Conservation (phyloP, 805 yeast genomes). For the Starmerella asiatica region DNA sequence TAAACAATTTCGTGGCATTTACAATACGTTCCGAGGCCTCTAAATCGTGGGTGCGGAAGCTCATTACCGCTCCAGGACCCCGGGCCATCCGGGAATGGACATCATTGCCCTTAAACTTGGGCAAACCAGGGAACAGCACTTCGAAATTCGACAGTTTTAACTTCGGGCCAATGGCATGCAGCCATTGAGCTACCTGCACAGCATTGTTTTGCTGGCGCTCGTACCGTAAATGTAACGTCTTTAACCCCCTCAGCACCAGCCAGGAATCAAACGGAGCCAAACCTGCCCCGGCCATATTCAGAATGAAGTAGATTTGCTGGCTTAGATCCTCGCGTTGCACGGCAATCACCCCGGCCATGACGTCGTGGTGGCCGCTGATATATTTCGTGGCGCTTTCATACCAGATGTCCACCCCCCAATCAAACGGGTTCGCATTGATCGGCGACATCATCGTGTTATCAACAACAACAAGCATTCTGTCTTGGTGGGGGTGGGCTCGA, state of each 20-base stretch:
- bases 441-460: conserved; percentile 98
- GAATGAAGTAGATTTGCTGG: conserved; percentile 54
- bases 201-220: conserved; percentile 83
- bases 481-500: conserved; percentile 51
- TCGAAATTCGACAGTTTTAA: conserved; percentile 30
- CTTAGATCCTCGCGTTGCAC: conserved; percentile 51
- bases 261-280: conserved; percentile 86
- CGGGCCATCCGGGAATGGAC: conserved; percentile 61
- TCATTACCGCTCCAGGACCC: conserved; percentile 82
- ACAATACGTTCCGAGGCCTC: conserved; percentile 56
- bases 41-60: conserved; percentile 75
- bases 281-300: conserved; percentile 86
- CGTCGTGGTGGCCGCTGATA: conserved; percentile 87
- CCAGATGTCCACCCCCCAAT: conserved; percentile 77
- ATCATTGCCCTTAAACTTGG: conserved; percentile 67
- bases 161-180: conserved; percentile 41
- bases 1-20: conserved; percentile 61
- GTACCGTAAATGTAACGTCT: conserved; percentile 72
- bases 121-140: conserved; percentile 77
- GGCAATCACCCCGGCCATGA: conserved; percentile 90
- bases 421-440: conserved; percentile 67
- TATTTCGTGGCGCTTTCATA: conserved; percentile 92
- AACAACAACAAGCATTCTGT: conserved; percentile 59
- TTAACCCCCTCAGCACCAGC: conserved; percentile 77
- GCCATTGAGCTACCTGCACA: conserved; percentile 56